Conservation (phyloP, 169 alveolate species). For the Eimeria maxima region DNA sequence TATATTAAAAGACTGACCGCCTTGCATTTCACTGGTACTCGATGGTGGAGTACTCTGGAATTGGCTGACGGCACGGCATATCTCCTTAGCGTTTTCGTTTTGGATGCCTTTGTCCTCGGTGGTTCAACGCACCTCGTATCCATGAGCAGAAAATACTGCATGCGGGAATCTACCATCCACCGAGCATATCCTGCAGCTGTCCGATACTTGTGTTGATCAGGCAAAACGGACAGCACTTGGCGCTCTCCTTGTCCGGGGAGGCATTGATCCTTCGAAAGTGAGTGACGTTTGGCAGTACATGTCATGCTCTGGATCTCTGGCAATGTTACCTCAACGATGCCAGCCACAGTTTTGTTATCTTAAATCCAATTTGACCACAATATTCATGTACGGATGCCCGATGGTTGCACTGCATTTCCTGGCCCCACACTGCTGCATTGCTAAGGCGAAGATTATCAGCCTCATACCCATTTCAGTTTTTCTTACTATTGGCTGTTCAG, state of each 20-base stretch:
- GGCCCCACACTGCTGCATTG: not conserved
- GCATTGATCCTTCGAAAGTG: constrained; percentile 48
- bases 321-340: not conserved
- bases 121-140: not conserved
- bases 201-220: not conserved
- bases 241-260: constrained; percentile 33
- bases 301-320: not conserved
- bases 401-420: not conserved
- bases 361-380: not conserved
- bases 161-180: not conserved
- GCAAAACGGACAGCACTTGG: not conserved
- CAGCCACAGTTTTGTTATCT: not conserved
- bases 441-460: not conserved
- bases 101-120: not conserved
- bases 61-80: not conserved
- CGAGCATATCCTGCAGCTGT: not conserved
- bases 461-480: not conserved
- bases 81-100: not conserved
- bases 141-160: not conserved
- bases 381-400: not conserved
- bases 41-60: not conserved
- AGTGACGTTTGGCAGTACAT: not conserved
- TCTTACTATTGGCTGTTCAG: not conserved
- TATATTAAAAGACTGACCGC: not conserved
- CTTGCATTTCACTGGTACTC: not conserved